A percentile compares a stretch with the other conserved stretches of the same genome.
Evolutionary conservation across 495 filamentous ascomycete genomes (phyloP).

Genomic region (Xylaria sp.): DNA sequence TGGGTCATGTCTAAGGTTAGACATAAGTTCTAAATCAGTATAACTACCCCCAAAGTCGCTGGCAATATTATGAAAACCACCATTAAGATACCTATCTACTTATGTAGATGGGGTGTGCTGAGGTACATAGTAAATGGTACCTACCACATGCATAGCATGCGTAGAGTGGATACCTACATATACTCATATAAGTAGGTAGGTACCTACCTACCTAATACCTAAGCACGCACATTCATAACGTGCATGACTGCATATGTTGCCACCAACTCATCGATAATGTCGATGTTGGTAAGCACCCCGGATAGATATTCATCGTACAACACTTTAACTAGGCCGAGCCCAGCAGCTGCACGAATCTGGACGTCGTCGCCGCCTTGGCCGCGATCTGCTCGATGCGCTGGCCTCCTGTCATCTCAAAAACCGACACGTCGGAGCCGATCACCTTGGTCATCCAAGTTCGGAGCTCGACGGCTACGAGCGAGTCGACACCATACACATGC

Average conservation of each 20-base stretch:
- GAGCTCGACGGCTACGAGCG: conserved; percentile 48
- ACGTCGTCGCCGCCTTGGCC: not conserved
- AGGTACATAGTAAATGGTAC: no score
- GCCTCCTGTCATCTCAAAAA: conserved; percentile 6
- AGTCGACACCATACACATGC: conserved; percentile 45
- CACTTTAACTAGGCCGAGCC: not conserved
- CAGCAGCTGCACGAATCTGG: not conserved
- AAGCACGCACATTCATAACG: no score
- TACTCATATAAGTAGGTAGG: no score
- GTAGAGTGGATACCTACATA: not conserved
- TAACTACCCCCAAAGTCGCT: not conserved
- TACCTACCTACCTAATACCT: no score
- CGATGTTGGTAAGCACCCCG: no score
- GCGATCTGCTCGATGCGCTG: not conserved
- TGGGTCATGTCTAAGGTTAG: no score
- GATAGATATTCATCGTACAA: not conserved
- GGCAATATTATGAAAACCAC: not conserved
- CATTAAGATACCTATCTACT: no score
- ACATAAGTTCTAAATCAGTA: no score
- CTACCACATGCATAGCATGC: no score
- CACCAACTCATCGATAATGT: no score
- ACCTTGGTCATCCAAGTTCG: conserved; percentile 40
- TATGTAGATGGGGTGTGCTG: no score
- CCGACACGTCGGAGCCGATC: conserved; percentile 37
- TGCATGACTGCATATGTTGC: no score